These are phyloP conservation scores for Russula compacta DNA, from an alignment of 768 basidiomycete species.

Conservation along the genomic window DNA sequence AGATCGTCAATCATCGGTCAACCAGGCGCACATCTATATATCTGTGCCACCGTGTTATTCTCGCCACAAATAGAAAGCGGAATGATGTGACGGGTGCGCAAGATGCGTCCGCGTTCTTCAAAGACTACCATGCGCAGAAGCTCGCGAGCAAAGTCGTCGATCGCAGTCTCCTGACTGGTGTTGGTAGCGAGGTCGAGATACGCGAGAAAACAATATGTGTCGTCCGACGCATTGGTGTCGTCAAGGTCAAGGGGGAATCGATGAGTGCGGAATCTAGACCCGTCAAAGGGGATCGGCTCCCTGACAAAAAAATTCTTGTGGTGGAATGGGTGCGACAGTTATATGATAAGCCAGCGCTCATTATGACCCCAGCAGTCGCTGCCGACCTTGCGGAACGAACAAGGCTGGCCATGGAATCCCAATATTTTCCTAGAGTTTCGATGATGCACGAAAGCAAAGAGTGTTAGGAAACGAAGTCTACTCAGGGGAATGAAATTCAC, in stretches of 20 bases:
- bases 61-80: neutral
- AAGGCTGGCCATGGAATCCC: neutral
- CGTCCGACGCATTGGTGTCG: neutral
- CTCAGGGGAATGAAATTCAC: too few relatives aligned
- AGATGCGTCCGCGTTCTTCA: neutral
- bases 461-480: too few relatives aligned
- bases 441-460: too few relatives aligned
- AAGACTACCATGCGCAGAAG: neutral
- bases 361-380: neutral
- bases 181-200: neutral
- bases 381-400: neutral
- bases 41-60: neutral
- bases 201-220: neutral
- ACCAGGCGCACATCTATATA: neutral
- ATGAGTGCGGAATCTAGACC: neutral
- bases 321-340: neutral
- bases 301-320: neutral
- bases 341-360: neutral
- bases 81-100: neutral
- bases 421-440: neutral
- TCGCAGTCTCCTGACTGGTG: neutral
- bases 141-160: neutral
- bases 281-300: neutral
- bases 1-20: neutral
- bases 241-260: neutral